Conservation (phyloP, 306 rosid species). For the Clitoria ternatea region DNA sequence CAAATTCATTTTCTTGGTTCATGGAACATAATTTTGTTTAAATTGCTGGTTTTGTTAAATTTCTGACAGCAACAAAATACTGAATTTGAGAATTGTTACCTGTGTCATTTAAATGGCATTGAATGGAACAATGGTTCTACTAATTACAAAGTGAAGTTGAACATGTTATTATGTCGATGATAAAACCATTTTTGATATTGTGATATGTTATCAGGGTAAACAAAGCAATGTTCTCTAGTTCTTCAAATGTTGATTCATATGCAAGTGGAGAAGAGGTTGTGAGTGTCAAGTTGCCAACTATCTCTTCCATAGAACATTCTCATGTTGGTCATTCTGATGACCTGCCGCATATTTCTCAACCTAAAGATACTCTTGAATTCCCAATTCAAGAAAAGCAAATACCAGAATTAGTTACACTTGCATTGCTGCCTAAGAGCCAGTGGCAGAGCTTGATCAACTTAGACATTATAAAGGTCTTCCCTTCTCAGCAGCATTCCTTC, state of each 20-base stretch:
- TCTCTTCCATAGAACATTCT: constrained; percentile 49
- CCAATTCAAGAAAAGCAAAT: constrained; percentile 51
- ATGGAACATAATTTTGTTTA: not conserved
- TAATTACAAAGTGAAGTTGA: constrained; percentile 3
- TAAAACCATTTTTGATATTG: not conserved
- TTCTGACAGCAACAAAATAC: not conserved
- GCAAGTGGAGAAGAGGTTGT: too few species aligned
- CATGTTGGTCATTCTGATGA: constrained; percentile 37
- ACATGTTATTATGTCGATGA: not conserved
- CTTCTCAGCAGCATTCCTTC: constrained; percentile 25
- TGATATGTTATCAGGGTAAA: constrained; percentile 56
- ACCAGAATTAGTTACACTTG: constrained; percentile 74
- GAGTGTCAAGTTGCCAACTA: constrained; percentile 70
- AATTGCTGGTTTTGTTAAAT: not conserved
- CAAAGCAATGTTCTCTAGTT: constrained; percentile 57
- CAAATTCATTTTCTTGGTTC: not conserved
- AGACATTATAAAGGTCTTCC: constrained; percentile 74
- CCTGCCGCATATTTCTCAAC: constrained; percentile 28
- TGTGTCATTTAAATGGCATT: not conserved
- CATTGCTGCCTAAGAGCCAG: constrained; percentile 80
- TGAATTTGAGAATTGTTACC: not conserved
- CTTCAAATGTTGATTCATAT: constrained; percentile 57
- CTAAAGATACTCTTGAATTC: constrained; percentile 32
- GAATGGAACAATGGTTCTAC: not conserved
- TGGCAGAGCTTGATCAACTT: constrained; percentile 91